These are phyloP conservation scores for Castanea sativa DNA, from an alignment of 306 rosid genomes.

Conservation along the genomic window DNA sequence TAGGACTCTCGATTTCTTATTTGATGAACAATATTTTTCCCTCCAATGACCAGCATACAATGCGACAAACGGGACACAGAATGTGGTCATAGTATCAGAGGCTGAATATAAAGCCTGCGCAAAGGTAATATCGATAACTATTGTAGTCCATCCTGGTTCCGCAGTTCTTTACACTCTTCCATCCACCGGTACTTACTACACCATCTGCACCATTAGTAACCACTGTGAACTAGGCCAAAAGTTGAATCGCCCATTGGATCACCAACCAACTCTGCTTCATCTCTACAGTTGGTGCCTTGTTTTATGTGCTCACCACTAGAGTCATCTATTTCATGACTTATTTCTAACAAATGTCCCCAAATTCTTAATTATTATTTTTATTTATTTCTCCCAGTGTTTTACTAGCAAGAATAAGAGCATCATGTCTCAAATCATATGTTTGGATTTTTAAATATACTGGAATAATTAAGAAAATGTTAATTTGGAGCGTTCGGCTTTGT, in stretches of 20 bases:
- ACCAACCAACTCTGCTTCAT: neutral
- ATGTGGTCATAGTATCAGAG: neutral
- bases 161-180: neutral
- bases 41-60: constrained; percentile 34
- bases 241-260: neutral
- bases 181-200: constrained; percentile 5
- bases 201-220: constrained; percentile 23
- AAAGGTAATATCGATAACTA: neutral
- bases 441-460: too few species aligned
- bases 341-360: neutral
- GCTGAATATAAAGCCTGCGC: constrained; percentile 24
- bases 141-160: too few species aligned
- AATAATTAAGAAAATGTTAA: too few species aligned
- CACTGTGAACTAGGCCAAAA: constrained; percentile 32
- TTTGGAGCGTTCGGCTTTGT: too few species aligned
- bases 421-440: too few species aligned
- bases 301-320: neutral
- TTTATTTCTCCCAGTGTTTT: too few species aligned
- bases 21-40: neutral
- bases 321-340: neutral
- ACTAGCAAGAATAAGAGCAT: too few species aligned
- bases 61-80: constrained; percentile 8
- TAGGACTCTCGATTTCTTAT: too few species aligned
- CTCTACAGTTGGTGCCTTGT: neutral
- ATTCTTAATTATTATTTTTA: too few species aligned